Evolutionary conservation across 2,329 filamentous ascomycete genomes (phyloP), one percentile per base, ranked within the genome.

Genomic region (Orbilia oligospora): DNA sequence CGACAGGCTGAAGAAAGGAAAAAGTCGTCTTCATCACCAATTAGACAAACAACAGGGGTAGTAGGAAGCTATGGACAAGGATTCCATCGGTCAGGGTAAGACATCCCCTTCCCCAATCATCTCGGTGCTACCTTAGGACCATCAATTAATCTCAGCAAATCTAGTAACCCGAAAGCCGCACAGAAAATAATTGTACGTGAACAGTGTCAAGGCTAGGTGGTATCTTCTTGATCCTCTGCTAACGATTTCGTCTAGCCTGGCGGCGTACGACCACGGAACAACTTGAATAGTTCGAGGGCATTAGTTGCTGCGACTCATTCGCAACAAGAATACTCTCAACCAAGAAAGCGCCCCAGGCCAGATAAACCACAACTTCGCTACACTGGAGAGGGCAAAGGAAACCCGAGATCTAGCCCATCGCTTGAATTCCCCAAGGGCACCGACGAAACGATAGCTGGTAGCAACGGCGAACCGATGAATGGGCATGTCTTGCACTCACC

Each of bases 131-230:
- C 18, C 8, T 5, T 4, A 5, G 12, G 24, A 22, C 5, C n/a
- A 0, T 33, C 30, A 12, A 30, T 49, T 70, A 46, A 70, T 44
- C 12, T 24, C 27, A 44, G 1, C 14, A 20, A 36, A 44, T 27
- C 36, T 61, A 77, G 72, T 44, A 77, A 77, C 58, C 72, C 72
- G 4, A 30, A 10, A n/a, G 20, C 30, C 38, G 72, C 72, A 6
- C 36, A 30, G 0, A 46, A 20, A 14, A 77, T 77, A 66, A 9
- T 51, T 14, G 72, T 76, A 66, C 6, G 72, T 70, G 27, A 30
- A 30, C 6, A 30, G 6, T 30, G 27, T 30, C 27, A 3, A 30
- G 27, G 27, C 27, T 30, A 6, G 27, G 27, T 4, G 27, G 38
- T 3, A 14, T 22, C 9, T 16, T 41, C 38, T 41, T 41, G 10